Evolutionary conservation across 257 asterid genomes (phyloP), one percentile per base, ranked within the genome.

Genomic region (Lantana camara): DNA sequence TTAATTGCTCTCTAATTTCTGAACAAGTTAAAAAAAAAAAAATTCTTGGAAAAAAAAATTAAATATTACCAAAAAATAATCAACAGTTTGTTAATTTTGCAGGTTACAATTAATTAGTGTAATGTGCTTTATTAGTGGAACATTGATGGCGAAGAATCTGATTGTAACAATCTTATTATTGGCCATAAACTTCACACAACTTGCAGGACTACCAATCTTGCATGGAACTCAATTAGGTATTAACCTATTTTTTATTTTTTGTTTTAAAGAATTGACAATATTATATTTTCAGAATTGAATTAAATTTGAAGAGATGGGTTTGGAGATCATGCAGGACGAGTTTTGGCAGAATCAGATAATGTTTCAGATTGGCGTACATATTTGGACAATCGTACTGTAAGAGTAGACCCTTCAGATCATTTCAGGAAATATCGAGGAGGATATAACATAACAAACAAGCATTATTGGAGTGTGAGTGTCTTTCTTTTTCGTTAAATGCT

Each of bases 381-480:
- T 49, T 37, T 61, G 41, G 79, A 81, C 66, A 72, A 66, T 35
- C 11, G 11, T 48, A 89, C 96, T 0, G 53, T 67, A 62, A 80
- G 96, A 68, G 65, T 48, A 38, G 92, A 89, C 70, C 95, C 95
- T 23, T 57, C 81, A 22, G 46, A 87, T 60, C 53, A 56, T 68
- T 62, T 90, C 52, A 81, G 80, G 75, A 83, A 83, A 83, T 90
- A 90, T 67, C 74, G 79, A 68, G 97, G 90, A 73, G 97, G 95
- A 32, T 90, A 79, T 69, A 80, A 90, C 71, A 49, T 87, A 59
- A 81, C 78, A 66, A 90, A 83, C 78, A 66, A 71, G 63, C 87
- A 90, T 55, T 90, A 90, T 64, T 90, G 95, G 97, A 79, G 88
- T 77, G 96, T 90, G 81, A 77, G 95, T 76, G 7, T 44, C 5